Evolutionary conservation across 2,329 filamentous ascomycete genomes (phyloP).

Genomic region (Periconia macrospinosa): DNA sequence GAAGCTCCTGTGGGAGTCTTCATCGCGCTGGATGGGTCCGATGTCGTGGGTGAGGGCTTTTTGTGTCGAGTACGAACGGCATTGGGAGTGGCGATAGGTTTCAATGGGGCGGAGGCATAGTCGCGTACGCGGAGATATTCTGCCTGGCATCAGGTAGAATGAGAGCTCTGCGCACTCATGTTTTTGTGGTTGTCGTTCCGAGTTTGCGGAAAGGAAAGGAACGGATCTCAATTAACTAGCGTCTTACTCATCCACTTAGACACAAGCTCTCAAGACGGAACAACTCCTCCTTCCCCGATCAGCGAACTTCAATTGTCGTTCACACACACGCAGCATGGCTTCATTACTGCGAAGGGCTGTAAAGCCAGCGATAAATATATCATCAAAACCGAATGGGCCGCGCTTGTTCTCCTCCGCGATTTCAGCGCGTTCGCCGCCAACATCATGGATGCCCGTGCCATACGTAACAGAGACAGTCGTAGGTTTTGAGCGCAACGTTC

Average conservation of each 20-base stretch:
- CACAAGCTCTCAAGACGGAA: background rate
- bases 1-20: constrained; percentile 31
- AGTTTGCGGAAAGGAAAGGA: constrained; percentile 13
- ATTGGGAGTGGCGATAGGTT: constrained; percentile 6
- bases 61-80: constrained; percentile 15
- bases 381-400: constrained; percentile 12
- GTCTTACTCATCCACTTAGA: constrained; percentile 7
- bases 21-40: constrained; percentile 35
- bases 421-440: constrained; percentile 24
- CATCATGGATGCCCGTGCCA: constrained; percentile 50
- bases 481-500: constrained; percentile 16
- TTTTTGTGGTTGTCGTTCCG: constrained; percentile 19
- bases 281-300: constrained; percentile 12
- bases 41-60: constrained; percentile 22
- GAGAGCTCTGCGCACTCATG: constrained; percentile 3
- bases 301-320: background rate
- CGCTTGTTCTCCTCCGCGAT: constrained; percentile 27
- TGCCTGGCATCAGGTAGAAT: constrained; percentile 29
- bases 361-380: constrained; percentile 18
- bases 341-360: constrained; percentile 28
- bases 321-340: constrained; percentile 31
- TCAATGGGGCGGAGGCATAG: constrained; percentile 20
- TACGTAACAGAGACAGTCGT: constrained; percentile 55
- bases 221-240: constrained; percentile 10
- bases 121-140: constrained; percentile 18